A percentile compares a stretch with the other conserved stretches of the same genome.
phyloP scores from a whole-genome alignment of 257 asterid species.

The Rehmannia glutinosa region DNA sequence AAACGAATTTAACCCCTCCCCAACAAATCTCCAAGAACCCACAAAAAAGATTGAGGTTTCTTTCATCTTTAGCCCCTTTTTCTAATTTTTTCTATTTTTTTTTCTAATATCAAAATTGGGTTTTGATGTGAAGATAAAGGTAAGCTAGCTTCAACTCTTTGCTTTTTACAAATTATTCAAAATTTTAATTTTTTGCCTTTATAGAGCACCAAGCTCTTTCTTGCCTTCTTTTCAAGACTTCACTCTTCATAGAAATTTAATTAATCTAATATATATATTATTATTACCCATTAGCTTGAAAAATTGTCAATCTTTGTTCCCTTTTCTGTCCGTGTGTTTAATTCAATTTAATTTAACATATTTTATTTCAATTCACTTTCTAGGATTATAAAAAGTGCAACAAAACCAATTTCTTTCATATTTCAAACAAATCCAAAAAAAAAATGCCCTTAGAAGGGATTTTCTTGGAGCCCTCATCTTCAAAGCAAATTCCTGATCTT shows the following conservation, averaged over 20 bases:
- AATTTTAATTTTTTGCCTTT: background rate
- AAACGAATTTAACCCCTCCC: slow-evolving; percentile 20
- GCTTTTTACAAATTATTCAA: background rate
- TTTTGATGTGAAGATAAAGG: background rate
- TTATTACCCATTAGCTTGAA: background rate
- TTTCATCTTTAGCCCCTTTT: background rate
- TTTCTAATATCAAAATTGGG: too few species aligned
- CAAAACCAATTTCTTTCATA: background rate
- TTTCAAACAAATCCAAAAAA: slow-evolving; percentile 4
- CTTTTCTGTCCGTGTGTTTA: slow-evolving; percentile 6
- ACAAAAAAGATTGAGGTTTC: background rate
- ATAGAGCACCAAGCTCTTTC: too few species aligned
- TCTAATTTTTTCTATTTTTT: too few species aligned
- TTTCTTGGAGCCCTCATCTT: slow-evolving; percentile 43
- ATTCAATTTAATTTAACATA: background rate
- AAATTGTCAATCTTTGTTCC: background rate
- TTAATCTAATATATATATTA: background rate
- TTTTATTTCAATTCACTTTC: slow-evolving; percentile 4
- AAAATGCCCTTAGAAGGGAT: slow-evolving; percentile 69
- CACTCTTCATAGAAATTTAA: background rate
- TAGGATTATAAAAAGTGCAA: background rate
- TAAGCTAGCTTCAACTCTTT: background rate
- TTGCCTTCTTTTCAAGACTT: background rate
- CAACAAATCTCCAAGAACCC: slow-evolving; percentile 16
- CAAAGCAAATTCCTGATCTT: slow-evolving; percentile 62